Evolutionary conservation across 441 rosid genomes (phyloP), one percentile per base, ranked within the genome.

Genomic region (Populus tomentosa): DNA sequence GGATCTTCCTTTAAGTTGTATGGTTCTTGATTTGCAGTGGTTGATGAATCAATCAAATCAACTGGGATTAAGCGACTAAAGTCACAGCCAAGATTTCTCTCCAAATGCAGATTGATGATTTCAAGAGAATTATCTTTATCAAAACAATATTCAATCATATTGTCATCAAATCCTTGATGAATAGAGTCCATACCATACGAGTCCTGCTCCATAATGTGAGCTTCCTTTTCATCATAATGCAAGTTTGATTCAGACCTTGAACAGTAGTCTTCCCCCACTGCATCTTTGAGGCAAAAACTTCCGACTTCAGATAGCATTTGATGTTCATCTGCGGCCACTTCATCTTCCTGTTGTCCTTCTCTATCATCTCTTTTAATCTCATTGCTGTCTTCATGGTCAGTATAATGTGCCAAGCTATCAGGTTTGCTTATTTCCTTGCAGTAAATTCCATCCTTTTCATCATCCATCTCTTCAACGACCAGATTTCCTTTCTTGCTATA

Each of bases 301-400:
- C 86, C 92, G n/a, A 78, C 83, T 82, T 88, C 94, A 70, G 91
- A 89, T 74, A 88, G 87, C 79, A 90, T 85, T 81, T 84, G 91
- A 82, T 83, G 84, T 80, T 88, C 87, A 30, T 76, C 85, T 0
- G 64, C 70, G 56, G 56, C 74, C 30, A 56, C 83, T 77, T 77
- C 79, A 11, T 79, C 82, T 30, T 66, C 79, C 76, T 73, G 77
- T 72, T 77, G 77, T 62, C 79, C 83, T 72, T 82, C 92, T 42
- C 69, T 80, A 18, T 28, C 66, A 81, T 46, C 66, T 77, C 33
- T 79, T 83, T 82, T 82, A 65, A 81, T 77, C 84, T 85, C 88
- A 64, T 67, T 76, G 65, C 66, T 70, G 33, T 80, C 81, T 73
- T 46, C 56, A 46, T 46, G 20, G 20, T 68, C 84, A 64, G 10